Conservation (phyloP, 352 stramenopile genomes). For the Globisporangium barbulae region DNA sequence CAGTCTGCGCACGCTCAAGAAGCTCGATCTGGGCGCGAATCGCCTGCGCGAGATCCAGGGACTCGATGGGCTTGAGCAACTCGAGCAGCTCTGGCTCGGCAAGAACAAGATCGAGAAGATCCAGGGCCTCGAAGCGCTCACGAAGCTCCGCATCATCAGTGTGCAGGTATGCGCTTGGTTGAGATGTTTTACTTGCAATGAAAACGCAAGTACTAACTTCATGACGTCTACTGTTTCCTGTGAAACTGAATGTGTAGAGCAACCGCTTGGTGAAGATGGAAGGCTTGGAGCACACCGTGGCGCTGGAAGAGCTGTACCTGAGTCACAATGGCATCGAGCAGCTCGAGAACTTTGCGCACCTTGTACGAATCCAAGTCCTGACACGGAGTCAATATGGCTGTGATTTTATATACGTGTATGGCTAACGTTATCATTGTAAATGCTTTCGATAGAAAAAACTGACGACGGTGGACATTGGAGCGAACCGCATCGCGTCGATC, state of each 20-base stretch:
- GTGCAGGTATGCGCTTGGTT: constrained; percentile 39
- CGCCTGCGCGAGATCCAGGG: constrained; percentile 92
- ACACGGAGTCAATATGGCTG: neutral
- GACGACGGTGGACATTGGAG: constrained; percentile 69
- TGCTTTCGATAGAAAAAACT: constrained; percentile 41
- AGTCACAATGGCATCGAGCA: constrained; percentile 95
- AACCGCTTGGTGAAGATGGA: constrained; percentile 95
- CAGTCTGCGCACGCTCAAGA: constrained; percentile 83
- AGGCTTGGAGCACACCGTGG: constrained; percentile 82
- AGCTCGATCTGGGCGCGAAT: constrained; percentile 97
- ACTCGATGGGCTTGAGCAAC: constrained; percentile 79
- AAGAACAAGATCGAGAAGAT: constrained; percentile 98
- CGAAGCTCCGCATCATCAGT: constrained; percentile 87
- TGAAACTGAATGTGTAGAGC: constrained; percentile 57
- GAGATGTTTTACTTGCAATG: constrained; percentile 5
- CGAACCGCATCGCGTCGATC: constrained; percentile 79
- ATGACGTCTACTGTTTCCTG: neutral
- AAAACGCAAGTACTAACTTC: neutral
- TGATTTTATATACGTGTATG: neutral
- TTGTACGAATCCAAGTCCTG: constrained; percentile 40
- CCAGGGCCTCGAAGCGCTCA: constrained; percentile 77
- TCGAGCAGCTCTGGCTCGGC: constrained; percentile 97
- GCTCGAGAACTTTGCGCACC: constrained; percentile 69
- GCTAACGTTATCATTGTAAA: constrained; percentile 5
- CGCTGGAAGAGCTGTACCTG: constrained; percentile 97